Evolutionary conservation across 192 early-diverging fungal genomes (phyloP).

Genomic region (Pecoramyces ruminantium): DNA sequence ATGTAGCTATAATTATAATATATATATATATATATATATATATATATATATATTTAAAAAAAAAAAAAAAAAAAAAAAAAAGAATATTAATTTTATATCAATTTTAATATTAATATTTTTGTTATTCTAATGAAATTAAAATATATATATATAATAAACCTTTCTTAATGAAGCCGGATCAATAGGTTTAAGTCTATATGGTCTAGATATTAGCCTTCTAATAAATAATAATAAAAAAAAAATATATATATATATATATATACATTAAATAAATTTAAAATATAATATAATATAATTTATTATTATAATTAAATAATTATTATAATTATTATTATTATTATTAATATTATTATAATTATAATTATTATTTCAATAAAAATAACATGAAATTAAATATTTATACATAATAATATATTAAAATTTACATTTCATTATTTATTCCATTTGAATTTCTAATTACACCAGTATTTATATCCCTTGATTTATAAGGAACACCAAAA

Average conservation of each 20-base stretch:
- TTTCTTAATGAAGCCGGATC: neutral
- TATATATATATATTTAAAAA: neutral
- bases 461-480: neutral
- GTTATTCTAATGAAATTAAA: too few relatives aligned
- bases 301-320: too few relatives aligned
- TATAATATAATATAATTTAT: too few relatives aligned
- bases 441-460: neutral
- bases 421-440: neutral
- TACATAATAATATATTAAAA: neutral
- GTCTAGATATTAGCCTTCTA: neutral
- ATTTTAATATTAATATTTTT: neutral
- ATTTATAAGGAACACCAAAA: neutral
- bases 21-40: neutral
- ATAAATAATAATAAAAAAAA: too few relatives aligned
- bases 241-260: neutral
- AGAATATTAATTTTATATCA: neutral
- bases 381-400: too few relatives aligned
- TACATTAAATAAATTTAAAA: neutral
- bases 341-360: too few relatives aligned
- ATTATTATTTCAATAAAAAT: too few relatives aligned
- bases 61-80: neutral
- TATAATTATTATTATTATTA: too few relatives aligned
- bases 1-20: neutral
- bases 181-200: neutral
- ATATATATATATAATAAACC: too few relatives aligned